A percentile compares a stretch with the other conserved stretches of the same genome.
Conservation (phyloP, 2,329 filamentous ascomycete species). For the Eurotiales sp. region DNA sequence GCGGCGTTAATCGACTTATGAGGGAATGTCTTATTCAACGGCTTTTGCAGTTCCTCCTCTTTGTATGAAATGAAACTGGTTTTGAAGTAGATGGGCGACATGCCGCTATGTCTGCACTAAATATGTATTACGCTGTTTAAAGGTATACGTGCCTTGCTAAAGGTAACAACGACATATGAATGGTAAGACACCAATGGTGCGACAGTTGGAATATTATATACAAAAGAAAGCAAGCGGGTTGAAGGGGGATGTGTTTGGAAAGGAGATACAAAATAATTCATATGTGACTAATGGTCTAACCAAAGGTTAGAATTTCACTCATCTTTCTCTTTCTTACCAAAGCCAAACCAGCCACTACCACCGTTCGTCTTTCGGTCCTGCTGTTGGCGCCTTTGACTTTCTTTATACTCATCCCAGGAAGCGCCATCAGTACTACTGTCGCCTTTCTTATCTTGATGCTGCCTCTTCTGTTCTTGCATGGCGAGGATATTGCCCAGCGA, state of each 20-base stretch:
- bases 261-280: constrained; percentile 5
- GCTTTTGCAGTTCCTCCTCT: neutral
- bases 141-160: neutral
- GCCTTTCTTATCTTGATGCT: constrained; percentile 10
- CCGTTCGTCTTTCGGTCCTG: constrained; percentile 25
- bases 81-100: constrained; percentile 1
- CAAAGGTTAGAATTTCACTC: constrained; percentile 4
- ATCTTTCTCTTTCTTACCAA: constrained; percentile 16
- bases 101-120: neutral
- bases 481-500: constrained; percentile 23
- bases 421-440: constrained; percentile 3
- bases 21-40: neutral
- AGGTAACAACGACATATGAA: too few relatives aligned
- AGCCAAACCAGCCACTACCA: constrained; percentile 17
- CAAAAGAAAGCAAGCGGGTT: neutral
- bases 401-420: constrained; percentile 36
- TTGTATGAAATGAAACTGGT: neutral
- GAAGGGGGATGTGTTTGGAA: constrained; percentile 3
- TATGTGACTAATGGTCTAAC: neutral
- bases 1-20: constrained; percentile 7
- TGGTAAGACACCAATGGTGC: too few relatives aligned
- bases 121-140: constrained; percentile 5
- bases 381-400: constrained; percentile 24
- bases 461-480: constrained; percentile 19
- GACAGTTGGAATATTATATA: too few relatives aligned